Evolutionary conservation across 768 basidiomycete genomes (phyloP).

Genomic region (Rubroboletus satanas): DNA sequence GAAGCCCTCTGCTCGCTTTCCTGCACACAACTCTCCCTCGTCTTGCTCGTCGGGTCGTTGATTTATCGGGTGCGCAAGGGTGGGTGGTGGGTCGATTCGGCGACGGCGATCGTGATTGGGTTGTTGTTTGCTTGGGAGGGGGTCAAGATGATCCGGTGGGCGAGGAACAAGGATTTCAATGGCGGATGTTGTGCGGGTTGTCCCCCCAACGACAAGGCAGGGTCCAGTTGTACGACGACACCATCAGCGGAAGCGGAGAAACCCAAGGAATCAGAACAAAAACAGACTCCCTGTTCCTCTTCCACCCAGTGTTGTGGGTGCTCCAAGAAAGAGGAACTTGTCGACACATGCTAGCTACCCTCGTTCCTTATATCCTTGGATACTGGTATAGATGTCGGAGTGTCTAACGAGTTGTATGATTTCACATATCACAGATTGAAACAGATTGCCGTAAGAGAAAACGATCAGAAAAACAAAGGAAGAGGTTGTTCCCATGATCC

Average conservation of each 20-base stretch:
- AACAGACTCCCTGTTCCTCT: background rate
- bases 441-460: slow-evolving; percentile 8
- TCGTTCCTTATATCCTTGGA: background rate
- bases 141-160: slow-evolving; percentile 32
- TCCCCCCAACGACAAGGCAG: background rate
- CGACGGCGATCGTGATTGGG: slow-evolving; percentile 6
- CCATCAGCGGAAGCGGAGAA: background rate
- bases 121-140: slow-evolving; percentile 8
- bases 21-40: slow-evolving; percentile 40
- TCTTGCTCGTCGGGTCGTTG: slow-evolving; percentile 40
- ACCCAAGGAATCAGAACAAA: background rate
- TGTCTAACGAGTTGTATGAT: background rate
- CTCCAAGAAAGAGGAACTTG: background rate
- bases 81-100: slow-evolving; percentile 41
- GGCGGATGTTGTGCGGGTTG: slow-evolving; percentile 34
- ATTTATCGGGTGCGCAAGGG: slow-evolving; percentile 37
- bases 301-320: slow-evolving; percentile 1
- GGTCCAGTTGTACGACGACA: background rate
- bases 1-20: slow-evolving; percentile 44
- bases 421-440: slow-evolving; percentile 9
- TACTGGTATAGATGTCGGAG: background rate
- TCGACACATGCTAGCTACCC: background rate
- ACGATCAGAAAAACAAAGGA: background rate
- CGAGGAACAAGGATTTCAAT: slow-evolving; percentile 25
- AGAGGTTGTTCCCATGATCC: background rate